phyloP scores from a whole-genome alignment of 768 basidiomycete species.

The Hysterangium stoloniferum region DNA sequence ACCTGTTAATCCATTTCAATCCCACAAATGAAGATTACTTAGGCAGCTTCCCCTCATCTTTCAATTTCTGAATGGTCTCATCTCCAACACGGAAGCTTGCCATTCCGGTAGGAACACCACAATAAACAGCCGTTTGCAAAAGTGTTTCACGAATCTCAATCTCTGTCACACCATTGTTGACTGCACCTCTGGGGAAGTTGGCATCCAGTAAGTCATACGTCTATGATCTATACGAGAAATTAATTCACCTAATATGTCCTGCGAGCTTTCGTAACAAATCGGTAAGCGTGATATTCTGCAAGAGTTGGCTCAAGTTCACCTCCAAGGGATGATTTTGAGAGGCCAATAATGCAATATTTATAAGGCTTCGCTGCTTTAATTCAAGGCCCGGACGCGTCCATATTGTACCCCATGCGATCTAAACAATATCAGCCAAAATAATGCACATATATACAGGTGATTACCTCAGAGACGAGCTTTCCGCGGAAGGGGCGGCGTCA shows the following conservation, averaged over 20 bases:
- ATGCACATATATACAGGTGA: not conserved
- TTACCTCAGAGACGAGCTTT: constrained; percentile 9
- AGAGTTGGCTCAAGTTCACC: not conserved
- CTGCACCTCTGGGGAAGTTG: constrained; percentile 1
- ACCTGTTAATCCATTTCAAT: not conserved
- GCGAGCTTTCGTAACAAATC: constrained; percentile 2
- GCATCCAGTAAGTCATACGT: not conserved
- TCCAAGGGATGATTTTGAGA: constrained; percentile 8
- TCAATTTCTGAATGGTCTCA: constrained; percentile 5
- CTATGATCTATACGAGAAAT: not conserved
- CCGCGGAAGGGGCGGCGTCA: not conserved
- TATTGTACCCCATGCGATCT: constrained; percentile 12
- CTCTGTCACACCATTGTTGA: constrained; percentile 10
- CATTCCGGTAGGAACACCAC: constrained; percentile 10
- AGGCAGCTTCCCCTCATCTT: constrained; percentile 6
- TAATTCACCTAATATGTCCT: constrained; percentile 9
- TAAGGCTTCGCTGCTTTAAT: constrained; percentile 12
- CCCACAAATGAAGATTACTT: too few relatives aligned
- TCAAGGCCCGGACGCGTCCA: constrained; percentile 13
- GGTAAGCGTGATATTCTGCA: not conserved
- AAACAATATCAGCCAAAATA: not conserved
- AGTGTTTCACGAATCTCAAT: constrained; percentile 10
- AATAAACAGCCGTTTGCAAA: constrained; percentile 9
- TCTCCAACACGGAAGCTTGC: constrained; percentile 8
- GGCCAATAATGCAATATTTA: constrained; percentile 10